Evolutionary conservation across 768 basidiomycete species (phyloP).

Genomic region (Exsudoporus frostii): DNA sequence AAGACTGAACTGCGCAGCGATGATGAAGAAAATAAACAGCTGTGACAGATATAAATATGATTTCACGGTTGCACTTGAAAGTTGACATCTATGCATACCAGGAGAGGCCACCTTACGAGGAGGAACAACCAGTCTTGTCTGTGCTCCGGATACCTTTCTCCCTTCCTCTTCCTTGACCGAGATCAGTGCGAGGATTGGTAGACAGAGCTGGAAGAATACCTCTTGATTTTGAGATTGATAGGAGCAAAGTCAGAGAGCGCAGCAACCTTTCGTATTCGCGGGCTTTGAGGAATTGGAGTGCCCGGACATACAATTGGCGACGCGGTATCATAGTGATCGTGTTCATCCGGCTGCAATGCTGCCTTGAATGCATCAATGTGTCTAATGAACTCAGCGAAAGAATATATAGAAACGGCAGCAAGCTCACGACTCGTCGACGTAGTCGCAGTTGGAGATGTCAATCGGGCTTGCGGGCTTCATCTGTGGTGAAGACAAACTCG

Average conservation of each 20-base stretch:
- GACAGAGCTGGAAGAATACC: slow-evolving; percentile 37
- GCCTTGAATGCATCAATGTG: slow-evolving; percentile 76
- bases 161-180: slow-evolving; percentile 36
- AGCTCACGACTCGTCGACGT: slow-evolving; percentile 69
- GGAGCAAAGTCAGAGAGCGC: slow-evolving; percentile 89
- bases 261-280: slow-evolving; percentile 73
- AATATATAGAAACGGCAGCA: background rate
- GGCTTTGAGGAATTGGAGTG: slow-evolving; percentile 28
- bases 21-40: slow-evolving; percentile 82
- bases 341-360: slow-evolving; percentile 65
- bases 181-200: background rate
- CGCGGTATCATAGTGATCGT: slow-evolving; percentile 17
- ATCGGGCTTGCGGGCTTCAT: slow-evolving; percentile 13
- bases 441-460: slow-evolving; percentile 47
- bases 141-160: slow-evolving; percentile 35
- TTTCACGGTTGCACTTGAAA: background rate
- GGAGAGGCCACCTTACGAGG: slow-evolving; percentile 80
- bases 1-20: slow-evolving; percentile 76
- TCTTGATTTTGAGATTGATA: slow-evolving; percentile 78
- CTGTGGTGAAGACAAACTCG: background rate
- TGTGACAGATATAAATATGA: slow-evolving; percentile 31
- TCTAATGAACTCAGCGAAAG: slow-evolving; percentile 30
- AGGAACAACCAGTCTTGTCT: slow-evolving; percentile 74
- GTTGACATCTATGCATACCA: slow-evolving; percentile 45
- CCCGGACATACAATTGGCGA: slow-evolving; percentile 25